Conservation (phyloP, 1,139 yeast genomes). For the Wickerhamomyces sp. region DNA sequence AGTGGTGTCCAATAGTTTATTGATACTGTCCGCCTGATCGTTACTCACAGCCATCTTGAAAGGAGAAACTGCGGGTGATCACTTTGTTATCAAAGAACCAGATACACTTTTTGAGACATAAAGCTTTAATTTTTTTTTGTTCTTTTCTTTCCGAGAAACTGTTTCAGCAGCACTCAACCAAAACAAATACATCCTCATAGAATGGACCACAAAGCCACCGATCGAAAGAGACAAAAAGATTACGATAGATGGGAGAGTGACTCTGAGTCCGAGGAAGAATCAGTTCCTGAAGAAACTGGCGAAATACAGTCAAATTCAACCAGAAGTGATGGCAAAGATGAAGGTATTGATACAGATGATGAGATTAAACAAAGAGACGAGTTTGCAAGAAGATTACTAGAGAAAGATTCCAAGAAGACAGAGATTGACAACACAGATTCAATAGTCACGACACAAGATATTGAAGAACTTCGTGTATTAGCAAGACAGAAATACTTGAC, state of each 20-base stretch:
- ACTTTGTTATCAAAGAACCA: no score
- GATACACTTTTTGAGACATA: no score
- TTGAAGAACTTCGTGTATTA: constrained; percentile 34
- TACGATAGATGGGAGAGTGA: constrained; percentile 19
- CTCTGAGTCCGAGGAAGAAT: constrained; percentile 14
- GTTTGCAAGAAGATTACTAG: constrained; percentile 25
- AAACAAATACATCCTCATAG: not conserved
- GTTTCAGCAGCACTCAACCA: not conserved
- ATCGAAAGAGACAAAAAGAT: constrained; percentile 6
- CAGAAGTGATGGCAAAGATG: not conserved
- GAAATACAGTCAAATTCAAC: not conserved
- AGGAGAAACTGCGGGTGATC: no score
- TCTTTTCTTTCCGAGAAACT: not conserved
- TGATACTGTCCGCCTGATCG: no score
- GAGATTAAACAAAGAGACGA: constrained; percentile 27
- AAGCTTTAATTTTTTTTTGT: no score
- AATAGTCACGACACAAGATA: constrained; percentile 5
- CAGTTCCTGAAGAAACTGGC: constrained; percentile 1
- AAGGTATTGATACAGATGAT: constrained; percentile 9
- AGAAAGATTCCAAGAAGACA: constrained; percentile 17
- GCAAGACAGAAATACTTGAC: constrained; percentile 47
- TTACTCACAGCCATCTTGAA: no score
- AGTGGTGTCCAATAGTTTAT: no score
- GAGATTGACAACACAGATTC: constrained; percentile 9
- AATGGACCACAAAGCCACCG: constrained; percentile 1